Evolutionary conservation across 2,329 filamentous ascomycete species (phyloP).

Genomic region (Phialemonium atrogriseum): DNA sequence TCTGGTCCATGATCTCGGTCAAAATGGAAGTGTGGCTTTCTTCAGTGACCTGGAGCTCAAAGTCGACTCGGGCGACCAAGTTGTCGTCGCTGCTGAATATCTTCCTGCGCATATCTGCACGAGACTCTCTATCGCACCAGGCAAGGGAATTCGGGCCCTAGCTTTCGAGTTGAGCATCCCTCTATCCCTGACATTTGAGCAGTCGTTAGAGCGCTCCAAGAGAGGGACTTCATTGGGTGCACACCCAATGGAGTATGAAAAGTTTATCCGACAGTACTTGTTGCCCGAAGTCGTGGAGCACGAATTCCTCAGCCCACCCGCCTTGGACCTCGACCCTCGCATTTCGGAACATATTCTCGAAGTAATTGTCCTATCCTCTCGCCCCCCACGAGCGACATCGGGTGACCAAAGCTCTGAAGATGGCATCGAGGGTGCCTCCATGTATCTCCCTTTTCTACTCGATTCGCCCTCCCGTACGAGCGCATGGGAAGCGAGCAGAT

Average conservation of each 20-base stretch:
- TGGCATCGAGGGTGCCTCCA: slow-evolving; percentile 15
- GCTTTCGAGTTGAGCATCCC: slow-evolving; percentile 24
- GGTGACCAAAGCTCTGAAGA: slow-evolving; percentile 8
- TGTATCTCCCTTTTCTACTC: slow-evolving; percentile 32
- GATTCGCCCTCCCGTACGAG: slow-evolving; percentile 28
- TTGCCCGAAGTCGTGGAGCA: slow-evolving; percentile 9
- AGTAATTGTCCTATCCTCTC: slow-evolving; percentile 13
- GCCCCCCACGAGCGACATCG: background rate
- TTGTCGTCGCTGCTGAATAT: slow-evolving; percentile 13
- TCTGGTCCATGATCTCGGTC: slow-evolving; percentile 62
- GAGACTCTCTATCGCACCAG: slow-evolving; percentile 14
- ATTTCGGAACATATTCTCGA: slow-evolving; percentile 11
- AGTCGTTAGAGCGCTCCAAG: slow-evolving; percentile 15
- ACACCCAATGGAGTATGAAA: slow-evolving; percentile 13
- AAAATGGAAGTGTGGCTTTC: slow-evolving; percentile 54
- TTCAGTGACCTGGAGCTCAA: slow-evolving; percentile 51
- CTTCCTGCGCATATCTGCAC: slow-evolving; percentile 13
- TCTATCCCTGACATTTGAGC: slow-evolving; percentile 12
- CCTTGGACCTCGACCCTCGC: slow-evolving; percentile 17
- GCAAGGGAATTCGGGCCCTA: slow-evolving; percentile 16
- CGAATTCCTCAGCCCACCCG: background rate
- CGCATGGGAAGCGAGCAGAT: slow-evolving; percentile 29
- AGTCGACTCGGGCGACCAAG: background rate
- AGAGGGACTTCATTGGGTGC: slow-evolving; percentile 6
- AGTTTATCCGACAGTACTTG: slow-evolving; percentile 18